Percentiles rank a stretch among this genome's conserved stretches.
Evolutionary conservation across 2,329 filamentous ascomycete species (phyloP).

Genomic region (Talaromyces rugulosus): DNA sequence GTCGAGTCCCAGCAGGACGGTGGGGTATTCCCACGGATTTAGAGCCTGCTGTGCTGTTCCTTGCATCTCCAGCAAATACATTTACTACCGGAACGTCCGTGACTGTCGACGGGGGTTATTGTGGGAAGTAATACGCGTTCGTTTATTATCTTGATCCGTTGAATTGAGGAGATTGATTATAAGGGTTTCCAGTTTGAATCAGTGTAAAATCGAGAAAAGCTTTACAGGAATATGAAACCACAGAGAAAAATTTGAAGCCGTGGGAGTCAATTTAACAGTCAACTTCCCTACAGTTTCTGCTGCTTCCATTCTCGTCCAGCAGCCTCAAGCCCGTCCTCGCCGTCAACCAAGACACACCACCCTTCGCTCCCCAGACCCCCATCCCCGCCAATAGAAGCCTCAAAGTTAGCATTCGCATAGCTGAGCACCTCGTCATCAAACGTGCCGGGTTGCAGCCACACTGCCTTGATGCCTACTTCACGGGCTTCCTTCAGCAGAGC

Average conservation of each 20-base stretch:
- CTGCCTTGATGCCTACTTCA: constrained; percentile 64
- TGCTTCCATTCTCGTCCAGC: constrained; percentile 52
- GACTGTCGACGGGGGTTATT: not conserved
- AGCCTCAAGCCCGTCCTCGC: constrained; percentile 55
- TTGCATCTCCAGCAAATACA: not conserved
- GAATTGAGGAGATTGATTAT: not conserved
- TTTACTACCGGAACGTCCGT: not conserved
- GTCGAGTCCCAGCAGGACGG: not conserved
- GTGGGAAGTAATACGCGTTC: not conserved
- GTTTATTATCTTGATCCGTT: not conserved
- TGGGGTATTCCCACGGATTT: not conserved
- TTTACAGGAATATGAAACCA: not conserved
- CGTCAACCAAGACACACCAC: constrained; percentile 86
- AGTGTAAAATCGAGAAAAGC: not conserved
- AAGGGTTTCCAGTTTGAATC: not conserved
- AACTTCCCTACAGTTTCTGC: constrained; percentile 33
- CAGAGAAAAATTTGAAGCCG: not conserved
- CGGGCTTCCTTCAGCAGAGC: constrained; percentile 73
- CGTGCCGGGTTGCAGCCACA: constrained; percentile 89
- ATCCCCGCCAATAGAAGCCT: constrained; percentile 63
- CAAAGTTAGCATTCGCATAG: constrained; percentile 66
- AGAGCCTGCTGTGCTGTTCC: not conserved
- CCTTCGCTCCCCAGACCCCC: constrained; percentile 66
- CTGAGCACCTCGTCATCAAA: constrained; percentile 72
- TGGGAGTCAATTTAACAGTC: not conserved